A percentile compares a stretch with the other conserved stretches of the same genome.
These are phyloP conservation scores for Elsinoe arachidis DNA, from an alignment of 2,329 filamentous ascomycete genomes.

Conservation along the genomic window DNA sequence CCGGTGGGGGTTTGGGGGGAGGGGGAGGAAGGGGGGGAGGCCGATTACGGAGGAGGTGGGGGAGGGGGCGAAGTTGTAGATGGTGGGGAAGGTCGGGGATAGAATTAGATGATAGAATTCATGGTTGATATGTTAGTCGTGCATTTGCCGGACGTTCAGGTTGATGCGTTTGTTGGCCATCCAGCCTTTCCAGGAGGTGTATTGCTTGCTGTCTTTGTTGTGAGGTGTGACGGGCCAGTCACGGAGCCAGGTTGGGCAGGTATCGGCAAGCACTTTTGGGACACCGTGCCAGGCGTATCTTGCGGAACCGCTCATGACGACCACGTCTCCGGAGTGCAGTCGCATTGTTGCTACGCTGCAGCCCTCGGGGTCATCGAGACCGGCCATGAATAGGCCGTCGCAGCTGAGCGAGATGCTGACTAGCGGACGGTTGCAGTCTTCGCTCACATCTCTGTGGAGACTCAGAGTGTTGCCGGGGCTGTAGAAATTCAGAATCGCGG, in stretches of 20 bases:
- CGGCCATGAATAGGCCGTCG: conserved; percentile 79
- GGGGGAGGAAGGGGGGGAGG: conserved; percentile 31
- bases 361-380: conserved; percentile 46
- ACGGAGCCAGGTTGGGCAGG: conserved; percentile 65
- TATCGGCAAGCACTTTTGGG: conserved; percentile 70
- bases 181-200: conserved; percentile 67
- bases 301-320: conserved; percentile 77
- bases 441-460: conserved; percentile 88
- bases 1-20: conserved; percentile 48
- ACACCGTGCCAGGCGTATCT: conserved; percentile 94
- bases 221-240: conserved; percentile 58
- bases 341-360: conserved; percentile 48
- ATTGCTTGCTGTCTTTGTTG: conserved; percentile 28
- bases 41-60: conserved; percentile 19
- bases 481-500: conserved; percentile 91
- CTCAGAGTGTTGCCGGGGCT: conserved; percentile 83
- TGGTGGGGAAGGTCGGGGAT: background rate
- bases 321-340: conserved; percentile 74
- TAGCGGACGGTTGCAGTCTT: conserved; percentile 67
- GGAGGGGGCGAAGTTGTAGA: conserved; percentile 9
- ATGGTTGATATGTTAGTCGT: conserved; percentile 32
- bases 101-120: background rate
- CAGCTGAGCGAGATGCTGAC: conserved; percentile 85
- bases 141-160: conserved; percentile 87
- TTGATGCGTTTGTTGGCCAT: conserved; percentile 84